Percentiles rank a stretch among this genome's conserved stretches.
Evolutionary conservation across 2,329 filamentous ascomycete genomes (phyloP).

Genomic region (Chalara sp.): DNA sequence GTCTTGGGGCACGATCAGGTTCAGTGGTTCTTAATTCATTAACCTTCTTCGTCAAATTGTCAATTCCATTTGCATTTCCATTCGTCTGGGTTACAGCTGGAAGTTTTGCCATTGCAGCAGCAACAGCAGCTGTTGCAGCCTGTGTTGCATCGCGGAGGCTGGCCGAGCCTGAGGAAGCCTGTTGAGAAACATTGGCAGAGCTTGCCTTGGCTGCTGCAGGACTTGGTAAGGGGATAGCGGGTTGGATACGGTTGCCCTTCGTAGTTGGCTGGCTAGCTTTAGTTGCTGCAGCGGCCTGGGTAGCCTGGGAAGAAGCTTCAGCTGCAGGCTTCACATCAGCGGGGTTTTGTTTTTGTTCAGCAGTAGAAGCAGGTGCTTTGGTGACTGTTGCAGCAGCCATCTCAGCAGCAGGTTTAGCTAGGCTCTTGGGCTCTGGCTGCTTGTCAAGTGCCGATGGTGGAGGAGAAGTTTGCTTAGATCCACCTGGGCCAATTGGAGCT

Average conservation of each 20-base stretch:
- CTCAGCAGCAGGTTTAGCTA: constrained; percentile 34
- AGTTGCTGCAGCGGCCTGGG: constrained; percentile 6
- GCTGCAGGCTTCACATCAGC: constrained; percentile 40
- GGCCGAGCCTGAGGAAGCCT: constrained; percentile 1
- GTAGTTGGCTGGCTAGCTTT: constrained; percentile 28
- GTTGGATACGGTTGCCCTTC: constrained; percentile 47
- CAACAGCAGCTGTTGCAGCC: constrained; percentile 70
- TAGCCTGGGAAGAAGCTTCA: constrained; percentile 10
- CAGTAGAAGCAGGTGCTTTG: constrained; percentile 55
- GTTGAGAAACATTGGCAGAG: constrained; percentile 15
- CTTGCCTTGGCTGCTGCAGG: constrained; percentile 34
- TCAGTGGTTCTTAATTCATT: constrained; percentile 69
- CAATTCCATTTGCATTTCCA: constrained; percentile 43
- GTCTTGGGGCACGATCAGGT: constrained; percentile 40
- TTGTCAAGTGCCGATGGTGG: constrained; percentile 37
- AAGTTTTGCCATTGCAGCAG: constrained; percentile 72
- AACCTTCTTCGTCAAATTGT: constrained; percentile 68
- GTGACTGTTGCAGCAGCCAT: constrained; percentile 32
- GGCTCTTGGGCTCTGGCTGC: constrained; percentile 46
- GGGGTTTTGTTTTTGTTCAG: constrained; percentile 24
- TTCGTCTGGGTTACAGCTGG: constrained; percentile 28
- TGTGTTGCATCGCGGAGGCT: constrained; percentile 62
- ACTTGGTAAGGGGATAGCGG: constrained; percentile 58
- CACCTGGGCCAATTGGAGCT: constrained; percentile 43
- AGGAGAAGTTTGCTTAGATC: constrained; percentile 40